Evolutionary conservation across 495 filamentous ascomycete genomes (phyloP).

Genomic region (Penicillium verhagenii): DNA sequence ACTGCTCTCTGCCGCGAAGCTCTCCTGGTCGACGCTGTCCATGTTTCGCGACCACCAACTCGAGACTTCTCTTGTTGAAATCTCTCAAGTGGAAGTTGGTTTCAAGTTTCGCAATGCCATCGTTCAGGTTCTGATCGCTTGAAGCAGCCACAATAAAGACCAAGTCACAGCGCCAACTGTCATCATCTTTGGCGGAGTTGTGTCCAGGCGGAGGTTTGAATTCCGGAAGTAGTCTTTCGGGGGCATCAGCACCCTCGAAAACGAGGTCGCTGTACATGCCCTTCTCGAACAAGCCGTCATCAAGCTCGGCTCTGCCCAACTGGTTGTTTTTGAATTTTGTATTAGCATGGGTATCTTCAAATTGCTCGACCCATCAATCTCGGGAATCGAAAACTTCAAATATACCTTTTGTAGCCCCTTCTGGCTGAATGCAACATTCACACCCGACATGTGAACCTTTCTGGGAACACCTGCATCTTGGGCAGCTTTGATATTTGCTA

Average conservation of each 20-base stretch:
- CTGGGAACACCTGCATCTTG: neutral
- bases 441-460: neutral
- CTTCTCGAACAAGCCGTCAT: slow-evolving; percentile 1
- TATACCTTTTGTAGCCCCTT: slow-evolving; percentile 3
- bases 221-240: slow-evolving; percentile 9
- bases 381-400: neutral
- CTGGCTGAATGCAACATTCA: slow-evolving; percentile 3
- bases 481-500: neutral
- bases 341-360: neutral
- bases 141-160: slow-evolving; percentile 15
- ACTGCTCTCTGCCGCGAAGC: slow-evolving; percentile 17
- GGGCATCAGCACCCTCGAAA: slow-evolving; percentile 10
- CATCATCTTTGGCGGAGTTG: neutral
- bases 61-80: slow-evolving; percentile 3
- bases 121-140: slow-evolving; percentile 3
- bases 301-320: neutral
- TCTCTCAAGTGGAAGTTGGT: slow-evolving; percentile 9
- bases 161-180: slow-evolving; percentile 14
- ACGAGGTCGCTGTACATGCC: slow-evolving; percentile 15
- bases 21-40: slow-evolving; percentile 2
- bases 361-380: neutral
- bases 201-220: slow-evolving; percentile 9
- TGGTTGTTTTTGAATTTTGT: neutral
- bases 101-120: slow-evolving; percentile 7
- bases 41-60: slow-evolving; percentile 5